Percentiles rank a stretch among this genome's conserved stretches.
These are phyloP conservation scores for Selaginella moellendorffii DNA, from an alignment of 75 land plant species.

Conservation along the genomic window DNA sequence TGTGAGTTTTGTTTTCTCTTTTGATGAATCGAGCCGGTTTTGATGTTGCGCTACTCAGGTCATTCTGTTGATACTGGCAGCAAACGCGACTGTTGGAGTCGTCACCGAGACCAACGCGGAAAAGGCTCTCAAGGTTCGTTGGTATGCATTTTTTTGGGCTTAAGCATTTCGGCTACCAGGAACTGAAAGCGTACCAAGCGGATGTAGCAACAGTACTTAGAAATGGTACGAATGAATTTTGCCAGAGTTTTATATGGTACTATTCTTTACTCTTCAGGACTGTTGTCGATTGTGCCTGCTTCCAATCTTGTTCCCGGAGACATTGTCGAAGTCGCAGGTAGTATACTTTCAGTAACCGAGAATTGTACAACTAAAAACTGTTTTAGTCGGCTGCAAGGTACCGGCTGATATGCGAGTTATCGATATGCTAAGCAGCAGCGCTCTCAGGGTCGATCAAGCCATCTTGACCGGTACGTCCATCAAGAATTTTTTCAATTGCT, in stretches of 20 bases:
- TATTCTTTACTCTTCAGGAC: constrained; percentile 38
- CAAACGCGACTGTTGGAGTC: constrained; percentile 98
- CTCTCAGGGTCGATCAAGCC: constrained; percentile 94
- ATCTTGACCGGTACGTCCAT: constrained; percentile 71
- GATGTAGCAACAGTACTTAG: constrained; percentile 94
- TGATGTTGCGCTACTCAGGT: constrained; percentile 27
- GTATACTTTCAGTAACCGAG: too few species aligned
- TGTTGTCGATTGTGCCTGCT: constrained; percentile 83
- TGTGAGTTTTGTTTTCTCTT: constrained; percentile 32
- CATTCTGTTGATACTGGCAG: constrained; percentile 85
- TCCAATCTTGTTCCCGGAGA: constrained; percentile 98
- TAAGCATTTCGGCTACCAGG: constrained; percentile 28
- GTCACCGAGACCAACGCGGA: constrained; percentile 99
- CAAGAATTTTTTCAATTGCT: neutral
- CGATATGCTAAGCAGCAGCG: constrained; percentile 69
- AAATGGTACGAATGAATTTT: constrained; percentile 43
- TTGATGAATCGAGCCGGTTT: neutral
- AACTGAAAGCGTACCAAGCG: constrained; percentile 92
- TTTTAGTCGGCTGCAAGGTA: constrained; percentile 79
- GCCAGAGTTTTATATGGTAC: neutral
- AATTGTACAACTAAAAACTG: too few species aligned
- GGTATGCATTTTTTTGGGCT: neutral
- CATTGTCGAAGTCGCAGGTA: constrained; percentile 92
- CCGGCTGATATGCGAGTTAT: constrained; percentile 96
- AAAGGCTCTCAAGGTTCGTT: constrained; percentile 77